These are phyloP conservation scores for Amanita pseudoporphyria DNA, from an alignment of 768 basidiomycete genomes.

Conservation along the genomic window DNA sequence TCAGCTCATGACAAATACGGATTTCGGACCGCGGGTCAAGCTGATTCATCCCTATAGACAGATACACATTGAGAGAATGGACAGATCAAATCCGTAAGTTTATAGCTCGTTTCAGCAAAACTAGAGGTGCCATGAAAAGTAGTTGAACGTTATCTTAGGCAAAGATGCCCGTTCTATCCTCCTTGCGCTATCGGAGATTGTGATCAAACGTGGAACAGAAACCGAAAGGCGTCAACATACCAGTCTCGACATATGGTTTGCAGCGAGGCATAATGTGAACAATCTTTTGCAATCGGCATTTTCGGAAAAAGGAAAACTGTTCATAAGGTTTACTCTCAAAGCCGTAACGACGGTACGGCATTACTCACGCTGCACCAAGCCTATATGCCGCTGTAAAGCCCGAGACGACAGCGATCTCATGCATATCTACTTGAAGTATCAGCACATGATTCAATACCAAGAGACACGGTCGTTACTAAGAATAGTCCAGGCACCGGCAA, in stretches of 20 bases:
- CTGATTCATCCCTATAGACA: too few relatives aligned
- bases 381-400: slow-evolving; percentile 28
- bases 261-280: slow-evolving; percentile 20
- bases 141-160: neutral
- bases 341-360: neutral
- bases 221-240: neutral
- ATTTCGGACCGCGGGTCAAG: too few relatives aligned
- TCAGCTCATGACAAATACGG: too few relatives aligned
- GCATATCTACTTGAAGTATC: slow-evolving; percentile 19
- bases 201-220: neutral
- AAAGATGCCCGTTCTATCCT: slow-evolving; percentile 6
- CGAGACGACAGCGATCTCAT: slow-evolving; percentile 29
- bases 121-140: neutral
- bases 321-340: neutral
- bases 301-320: slow-evolving; percentile 23
- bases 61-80: too few relatives aligned
- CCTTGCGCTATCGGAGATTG: slow-evolving; percentile 5
- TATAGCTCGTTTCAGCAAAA: neutral
- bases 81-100: too few relatives aligned
- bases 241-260: slow-evolving; percentile 15
- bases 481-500: slow-evolving; percentile 28
- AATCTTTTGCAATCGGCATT: slow-evolving; percentile 21
- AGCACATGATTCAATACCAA: neutral
- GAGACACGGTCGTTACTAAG: slow-evolving; percentile 17
- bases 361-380: slow-evolving; percentile 24